A percentile compares a stretch with the other conserved stretches of the same genome.
Conservation (phyloP, 2,329 filamentous ascomycete species). For the Aureobasidium sp. region DNA sequence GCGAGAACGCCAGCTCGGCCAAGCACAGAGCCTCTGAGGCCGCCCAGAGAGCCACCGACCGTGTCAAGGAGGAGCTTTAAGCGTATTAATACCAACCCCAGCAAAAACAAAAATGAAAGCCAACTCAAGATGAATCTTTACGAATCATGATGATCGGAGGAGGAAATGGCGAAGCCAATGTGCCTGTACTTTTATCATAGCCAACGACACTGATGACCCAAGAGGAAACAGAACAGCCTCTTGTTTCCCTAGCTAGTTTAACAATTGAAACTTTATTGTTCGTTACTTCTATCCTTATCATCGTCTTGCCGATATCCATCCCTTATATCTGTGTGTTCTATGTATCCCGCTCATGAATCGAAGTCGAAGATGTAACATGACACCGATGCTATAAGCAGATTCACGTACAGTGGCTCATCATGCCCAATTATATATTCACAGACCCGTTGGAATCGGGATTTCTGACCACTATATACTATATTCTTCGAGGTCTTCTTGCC, state of each 20-base stretch:
- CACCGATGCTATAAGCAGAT: too few species aligned
- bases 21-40: conserved; percentile 22
- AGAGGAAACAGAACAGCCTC: not conserved
- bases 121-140: conserved; percentile 5
- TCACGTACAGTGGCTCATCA: too few species aligned
- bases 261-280: not conserved
- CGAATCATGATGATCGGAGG: conserved; percentile 8
- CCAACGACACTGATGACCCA: conserved; percentile 3
- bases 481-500: not conserved
- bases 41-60: conserved; percentile 25
- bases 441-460: too few species aligned
- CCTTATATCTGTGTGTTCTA: not conserved
- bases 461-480: too few species aligned
- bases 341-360: too few species aligned
- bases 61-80: conserved; percentile 39
- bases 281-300: too few species aligned
- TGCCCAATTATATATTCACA: too few species aligned
- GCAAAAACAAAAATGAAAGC: not conserved
- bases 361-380: too few species aligned
- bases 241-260: not conserved
- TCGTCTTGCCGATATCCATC: not conserved
- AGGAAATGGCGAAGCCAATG: not conserved
- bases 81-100: not conserved
- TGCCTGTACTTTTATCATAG: conserved; percentile 5
- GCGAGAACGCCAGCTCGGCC: conserved; percentile 25